Evolutionary conservation across 2,329 filamentous ascomycete genomes (phyloP), one percentile per base, ranked within the genome.

Genomic region (Grosmannia serpens): DNA sequence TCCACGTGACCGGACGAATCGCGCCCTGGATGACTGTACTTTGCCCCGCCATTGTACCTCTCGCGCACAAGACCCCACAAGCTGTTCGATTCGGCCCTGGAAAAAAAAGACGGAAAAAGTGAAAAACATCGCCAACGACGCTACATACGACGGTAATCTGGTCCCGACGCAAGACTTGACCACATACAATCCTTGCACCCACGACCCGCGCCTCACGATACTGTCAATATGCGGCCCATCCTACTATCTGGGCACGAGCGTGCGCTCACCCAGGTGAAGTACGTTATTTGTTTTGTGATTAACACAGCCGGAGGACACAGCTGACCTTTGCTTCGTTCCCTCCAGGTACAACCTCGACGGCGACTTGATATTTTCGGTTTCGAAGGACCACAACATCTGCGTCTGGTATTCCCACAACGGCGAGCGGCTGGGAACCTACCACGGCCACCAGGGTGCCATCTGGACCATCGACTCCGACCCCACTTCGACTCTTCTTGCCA

Each of bases 391-490:
- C 68, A 84, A 95, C 70, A 90, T 96, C 69, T 96, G 92, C 81
- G 92, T 85, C 65, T 99, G 94, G 94, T 97, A 85, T 77, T 87
- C 91, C 65, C 91, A 95, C 78, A 99, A 99, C 75, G 94, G 94
- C 77, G 94, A 99, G 81, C 88, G 94, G 69, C 83, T 97, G 69
- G 94, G 94, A 69, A 94, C 92, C 67, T 99, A 97, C 79, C 86
- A 89, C 71, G 94, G 94, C 73, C 94, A 99, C 77, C 88, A 95
- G 74, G 94, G 94, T 76, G 92, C 94, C 68, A 88, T 99, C 78
- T 99, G 94, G 94, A 96, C 94, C 63, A 88, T 99, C 74, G 94
- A 99, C 71, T 87, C 96, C 70, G 89, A 96, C 77, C 91, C 92
- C 64, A 91, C 91, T 68, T 89, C 87, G 64, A 89, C 88, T 68